Percentiles rank a stretch among this genome's conserved stretches.
phyloP scores from a whole-genome alignment of 2,329 filamentous ascomycete species.

The Verticillium zaregamsianum region DNA sequence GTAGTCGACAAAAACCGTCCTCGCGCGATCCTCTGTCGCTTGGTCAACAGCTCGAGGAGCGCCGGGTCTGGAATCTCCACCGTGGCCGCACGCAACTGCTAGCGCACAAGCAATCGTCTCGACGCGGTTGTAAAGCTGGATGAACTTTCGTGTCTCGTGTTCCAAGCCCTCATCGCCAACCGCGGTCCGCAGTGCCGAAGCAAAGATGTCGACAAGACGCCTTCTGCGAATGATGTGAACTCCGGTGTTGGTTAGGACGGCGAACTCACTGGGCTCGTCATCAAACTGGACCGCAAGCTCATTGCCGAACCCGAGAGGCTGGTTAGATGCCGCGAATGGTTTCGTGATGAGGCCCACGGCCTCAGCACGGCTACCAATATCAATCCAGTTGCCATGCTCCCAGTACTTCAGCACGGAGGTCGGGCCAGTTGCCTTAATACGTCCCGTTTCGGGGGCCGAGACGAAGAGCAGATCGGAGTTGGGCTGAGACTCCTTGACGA shows the following conservation, averaged over 20 bases:
- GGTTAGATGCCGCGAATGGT: conserved; percentile 63
- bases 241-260: conserved; percentile 85
- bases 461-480: conserved; percentile 71
- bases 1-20: conserved; percentile 85
- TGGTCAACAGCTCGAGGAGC: conserved; percentile 78
- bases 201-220: conserved; percentile 88
- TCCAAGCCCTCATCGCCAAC: conserved; percentile 78
- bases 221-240: conserved; percentile 81
- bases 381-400: conserved; percentile 78
- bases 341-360: conserved; percentile 74
- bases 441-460: conserved; percentile 81
- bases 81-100: conserved; percentile 92
- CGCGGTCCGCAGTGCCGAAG: conserved; percentile 69
- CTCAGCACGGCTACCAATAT: conserved; percentile 68
- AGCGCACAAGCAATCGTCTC: conserved; percentile 89
- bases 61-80: conserved; percentile 67
- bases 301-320: conserved; percentile 82
- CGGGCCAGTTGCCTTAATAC: conserved; percentile 61
- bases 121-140: conserved; percentile 77
- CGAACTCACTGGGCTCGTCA: conserved; percentile 73
- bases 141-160: conserved; percentile 76
- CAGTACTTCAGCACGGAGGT: conserved; percentile 58
- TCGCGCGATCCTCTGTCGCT: conserved; percentile 77
- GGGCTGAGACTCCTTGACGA: conserved; percentile 56
- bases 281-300: conserved; percentile 97